A percentile compares a stretch with the other conserved stretches of the same genome.
Evolutionary conservation across 495 filamentous ascomycete genomes (phyloP).

Genomic region (Lindgomyces ingoldianus): DNA sequence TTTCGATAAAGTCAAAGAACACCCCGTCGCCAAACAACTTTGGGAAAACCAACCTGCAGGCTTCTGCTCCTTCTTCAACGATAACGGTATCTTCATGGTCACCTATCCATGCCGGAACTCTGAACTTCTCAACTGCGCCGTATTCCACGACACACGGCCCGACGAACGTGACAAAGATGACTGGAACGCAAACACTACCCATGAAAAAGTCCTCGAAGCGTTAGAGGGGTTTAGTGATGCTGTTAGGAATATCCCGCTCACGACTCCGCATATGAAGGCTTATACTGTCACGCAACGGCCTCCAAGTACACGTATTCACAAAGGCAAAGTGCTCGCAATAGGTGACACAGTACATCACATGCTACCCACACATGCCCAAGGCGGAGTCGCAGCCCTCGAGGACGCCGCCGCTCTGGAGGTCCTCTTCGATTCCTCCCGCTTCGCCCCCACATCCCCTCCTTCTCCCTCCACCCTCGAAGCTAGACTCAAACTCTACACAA

Average conservation of each 20-base stretch:
- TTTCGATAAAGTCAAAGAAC: conserved; percentile 2
- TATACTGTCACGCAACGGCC: conserved; percentile 22
- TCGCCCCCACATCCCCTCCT: neutral
- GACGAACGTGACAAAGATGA: conserved; percentile 8
- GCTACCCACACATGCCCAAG: conserved; percentile 31
- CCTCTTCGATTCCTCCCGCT: conserved; percentile 16
- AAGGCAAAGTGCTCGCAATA: conserved; percentile 49
- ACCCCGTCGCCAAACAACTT: conserved; percentile 2
- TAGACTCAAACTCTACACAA: conserved; percentile 13
- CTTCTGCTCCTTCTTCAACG: conserved; percentile 4
- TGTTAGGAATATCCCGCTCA: neutral
- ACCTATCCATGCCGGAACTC: conserved; percentile 21
- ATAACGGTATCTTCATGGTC: conserved; percentile 7
- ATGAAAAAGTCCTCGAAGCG: conserved; percentile 6
- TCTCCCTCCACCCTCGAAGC: neutral
- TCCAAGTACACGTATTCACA: conserved; percentile 37
- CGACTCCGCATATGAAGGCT: conserved; percentile 15
- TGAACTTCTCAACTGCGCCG: conserved; percentile 12
- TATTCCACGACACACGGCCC: conserved; percentile 24
- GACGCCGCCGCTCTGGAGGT: conserved; percentile 37
- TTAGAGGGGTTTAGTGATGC: conserved; percentile 2
- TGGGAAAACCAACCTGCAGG: conserved; percentile 13
- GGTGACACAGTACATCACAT: conserved; percentile 55
- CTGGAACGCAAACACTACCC: conserved; percentile 18
- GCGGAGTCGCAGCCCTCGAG: conserved; percentile 31